phyloP scores from a whole-genome alignment of 176 grass and related monocot species.

The Juncus inflexus region DNA sequence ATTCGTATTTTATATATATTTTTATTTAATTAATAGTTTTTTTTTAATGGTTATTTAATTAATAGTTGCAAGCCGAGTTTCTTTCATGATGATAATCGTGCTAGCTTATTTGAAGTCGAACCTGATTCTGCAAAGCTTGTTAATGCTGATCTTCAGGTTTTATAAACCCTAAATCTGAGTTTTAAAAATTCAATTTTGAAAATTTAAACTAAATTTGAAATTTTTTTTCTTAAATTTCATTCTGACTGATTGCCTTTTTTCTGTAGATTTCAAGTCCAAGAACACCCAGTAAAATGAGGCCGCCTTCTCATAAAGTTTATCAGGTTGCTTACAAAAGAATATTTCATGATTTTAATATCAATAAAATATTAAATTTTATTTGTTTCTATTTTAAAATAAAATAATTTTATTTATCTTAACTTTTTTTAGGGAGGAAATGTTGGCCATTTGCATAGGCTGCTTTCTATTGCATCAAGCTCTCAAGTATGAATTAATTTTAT shows the following conservation, averaged over 20 bases:
- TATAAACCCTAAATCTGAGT: neutral
- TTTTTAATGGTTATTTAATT: no score
- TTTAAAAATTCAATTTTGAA: neutral
- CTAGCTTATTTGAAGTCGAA: conserved; percentile 89
- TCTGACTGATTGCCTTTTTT: conserved; percentile 3
- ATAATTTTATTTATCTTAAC: conserved; percentile 18
- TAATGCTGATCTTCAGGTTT: conserved; percentile 93
- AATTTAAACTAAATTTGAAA: conserved; percentile 20
- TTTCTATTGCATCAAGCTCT: conserved; percentile 91
- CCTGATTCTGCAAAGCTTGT: conserved; percentile 92
- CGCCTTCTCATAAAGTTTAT: conserved; percentile 65
- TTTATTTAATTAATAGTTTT: conserved; percentile 52
- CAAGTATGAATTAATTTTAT: conserved; percentile 47
- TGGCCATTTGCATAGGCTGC: conserved; percentile 85
- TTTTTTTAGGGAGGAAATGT: conserved; percentile 86
- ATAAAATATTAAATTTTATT: no score
- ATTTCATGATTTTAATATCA: conserved; percentile 7
- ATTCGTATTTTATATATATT: no score
- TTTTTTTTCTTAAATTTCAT: conserved; percentile 9
- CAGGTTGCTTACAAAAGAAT: conserved; percentile 47
- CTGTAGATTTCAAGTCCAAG: conserved; percentile 66
- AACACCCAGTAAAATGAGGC: conserved; percentile 34
- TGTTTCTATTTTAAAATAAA: no score
- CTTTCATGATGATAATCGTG: conserved; percentile 92
- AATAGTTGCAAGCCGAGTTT: conserved; percentile 88